A percentile compares a stretch with the other conserved stretches of the same genome.
Evolutionary conservation across 1,284 basidiomycete species (phyloP).

Genomic region (Ganoderma lucidum): DNA sequence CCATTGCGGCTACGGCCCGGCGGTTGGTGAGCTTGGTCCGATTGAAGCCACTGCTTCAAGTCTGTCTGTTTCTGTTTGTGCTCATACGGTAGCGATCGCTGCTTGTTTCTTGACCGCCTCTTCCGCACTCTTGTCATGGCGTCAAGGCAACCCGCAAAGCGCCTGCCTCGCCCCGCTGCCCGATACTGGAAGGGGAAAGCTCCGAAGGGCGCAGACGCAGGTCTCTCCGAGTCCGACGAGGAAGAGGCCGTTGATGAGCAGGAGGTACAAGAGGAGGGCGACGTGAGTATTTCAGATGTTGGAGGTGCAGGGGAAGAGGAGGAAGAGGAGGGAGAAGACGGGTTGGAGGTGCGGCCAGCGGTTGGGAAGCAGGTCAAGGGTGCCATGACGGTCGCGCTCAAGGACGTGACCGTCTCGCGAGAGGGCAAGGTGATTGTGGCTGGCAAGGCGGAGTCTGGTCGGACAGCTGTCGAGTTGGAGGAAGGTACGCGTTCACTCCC

Average conservation of each 20-base stretch:
- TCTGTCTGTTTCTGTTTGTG: too few species aligned
- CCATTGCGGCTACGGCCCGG: too few species aligned
- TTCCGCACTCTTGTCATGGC: constrained; percentile 26
- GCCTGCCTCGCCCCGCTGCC: constrained; percentile 74
- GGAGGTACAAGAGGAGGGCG: constrained; percentile 58
- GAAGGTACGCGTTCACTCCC: constrained; percentile 44
- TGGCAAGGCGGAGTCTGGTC: constrained; percentile 76
- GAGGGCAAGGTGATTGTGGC: constrained; percentile 82
- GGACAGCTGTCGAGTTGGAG: constrained; percentile 61
- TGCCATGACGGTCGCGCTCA: constrained; percentile 74
- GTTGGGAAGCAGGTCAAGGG: constrained; percentile 47
- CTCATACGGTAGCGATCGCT: not conserved
- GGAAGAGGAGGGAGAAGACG: constrained; percentile 53
- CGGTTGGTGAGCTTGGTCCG: too few species aligned
- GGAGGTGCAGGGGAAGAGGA: constrained; percentile 49
- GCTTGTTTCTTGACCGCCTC: not conserved
- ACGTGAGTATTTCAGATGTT: constrained; percentile 63
- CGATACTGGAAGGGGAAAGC: constrained; percentile 89
- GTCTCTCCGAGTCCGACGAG: constrained; percentile 54
- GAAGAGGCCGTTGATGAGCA: constrained; percentile 59
- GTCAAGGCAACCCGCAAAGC: constrained; percentile 70
- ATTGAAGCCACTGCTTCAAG: too few species aligned
- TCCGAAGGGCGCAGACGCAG: constrained; percentile 75
- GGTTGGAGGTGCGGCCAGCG: constrained; percentile 45
- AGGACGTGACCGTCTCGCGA: constrained; percentile 78